Evolutionary conservation across 2,329 filamentous ascomycete species (phyloP).

Genomic region (Scytalidium lignicola): DNA sequence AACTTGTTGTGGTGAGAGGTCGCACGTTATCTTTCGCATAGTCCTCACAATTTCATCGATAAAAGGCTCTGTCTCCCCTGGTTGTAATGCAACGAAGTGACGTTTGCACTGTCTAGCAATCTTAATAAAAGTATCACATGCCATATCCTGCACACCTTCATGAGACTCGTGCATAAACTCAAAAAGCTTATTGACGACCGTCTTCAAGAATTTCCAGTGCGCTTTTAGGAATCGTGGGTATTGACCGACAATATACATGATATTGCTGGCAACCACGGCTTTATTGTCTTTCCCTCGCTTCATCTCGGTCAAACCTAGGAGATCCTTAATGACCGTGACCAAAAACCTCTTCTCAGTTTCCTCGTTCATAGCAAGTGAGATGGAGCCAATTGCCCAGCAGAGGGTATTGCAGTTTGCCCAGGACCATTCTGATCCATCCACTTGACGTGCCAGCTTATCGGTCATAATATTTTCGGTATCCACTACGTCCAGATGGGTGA

Average conservation of each 20-base stretch:
- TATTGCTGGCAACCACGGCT: conserved; percentile 96
- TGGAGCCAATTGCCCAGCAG: conserved; percentile 98
- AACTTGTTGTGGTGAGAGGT: conserved; percentile 92
- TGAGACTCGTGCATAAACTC: conserved; percentile 99
- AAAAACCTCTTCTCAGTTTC: conserved; percentile 98
- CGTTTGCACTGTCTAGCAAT: conserved; percentile 97
- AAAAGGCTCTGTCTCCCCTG: conserved; percentile 90
- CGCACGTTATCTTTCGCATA: conserved; percentile 91
- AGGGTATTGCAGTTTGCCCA: conserved; percentile 99
- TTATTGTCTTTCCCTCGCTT: conserved; percentile 99
- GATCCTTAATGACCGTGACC: conserved; percentile 97
- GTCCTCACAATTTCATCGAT: conserved; percentile 98
- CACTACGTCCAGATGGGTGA: conserved; percentile 94
- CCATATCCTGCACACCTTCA: conserved; percentile 99
- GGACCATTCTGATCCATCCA: conserved; percentile 94
- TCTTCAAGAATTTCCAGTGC: conserved; percentile 99
- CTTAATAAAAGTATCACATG: conserved; percentile 99
- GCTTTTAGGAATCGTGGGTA: conserved; percentile 98
- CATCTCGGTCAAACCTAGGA: conserved; percentile 95
- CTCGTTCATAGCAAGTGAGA: conserved; percentile 98
- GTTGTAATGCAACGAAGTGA: conserved; percentile 94
- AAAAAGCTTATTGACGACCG: conserved; percentile 98
- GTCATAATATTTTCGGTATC: conserved; percentile 99
- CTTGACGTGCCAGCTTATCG: conserved; percentile 91
- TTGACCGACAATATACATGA: conserved; percentile 99